Evolutionary conservation across 306 rosid species (phyloP).

Genomic region (Citrullus amarus): DNA sequence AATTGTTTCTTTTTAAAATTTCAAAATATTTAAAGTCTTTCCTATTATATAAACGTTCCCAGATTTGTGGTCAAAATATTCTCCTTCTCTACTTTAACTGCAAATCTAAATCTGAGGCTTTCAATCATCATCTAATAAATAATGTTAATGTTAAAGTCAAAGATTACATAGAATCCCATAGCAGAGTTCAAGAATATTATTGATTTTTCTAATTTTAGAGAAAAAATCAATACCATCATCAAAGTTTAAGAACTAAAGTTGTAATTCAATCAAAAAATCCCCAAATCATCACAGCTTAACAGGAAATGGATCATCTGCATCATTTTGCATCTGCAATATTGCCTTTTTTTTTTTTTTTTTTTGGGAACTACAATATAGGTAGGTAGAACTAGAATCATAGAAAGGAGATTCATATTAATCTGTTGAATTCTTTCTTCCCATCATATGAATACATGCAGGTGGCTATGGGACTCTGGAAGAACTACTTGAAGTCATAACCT

Average conservation of each 20-base stretch:
- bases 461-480: slow-evolving; percentile 98
- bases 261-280: not conserved
- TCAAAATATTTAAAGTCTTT: not conserved
- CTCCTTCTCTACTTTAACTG: not conserved
- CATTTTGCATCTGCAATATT: slow-evolving; percentile 11
- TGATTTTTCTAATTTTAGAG: no score
- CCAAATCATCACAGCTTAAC: not conserved
- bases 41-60: not conserved
- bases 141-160: no score
- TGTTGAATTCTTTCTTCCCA: not conserved
- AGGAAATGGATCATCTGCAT: slow-evolving; percentile 25
- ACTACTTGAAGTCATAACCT: slow-evolving; percentile 92
- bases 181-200: not conserved
- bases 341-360: no score
- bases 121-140: no score
- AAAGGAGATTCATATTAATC: not conserved
- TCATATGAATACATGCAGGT: slow-evolving; percentile 35
- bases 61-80: no score
- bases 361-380: no score
- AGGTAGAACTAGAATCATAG: not conserved
- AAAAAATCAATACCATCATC: no score
- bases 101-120: no score
- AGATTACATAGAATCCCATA: no score
- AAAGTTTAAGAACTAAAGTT: not conserved
- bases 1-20: not conserved